Evolutionary conservation across 1,284 basidiomycete genomes (phyloP), one percentile per base, ranked within the genome.

Genomic region (Sanguinoderma infundibulare): DNA sequence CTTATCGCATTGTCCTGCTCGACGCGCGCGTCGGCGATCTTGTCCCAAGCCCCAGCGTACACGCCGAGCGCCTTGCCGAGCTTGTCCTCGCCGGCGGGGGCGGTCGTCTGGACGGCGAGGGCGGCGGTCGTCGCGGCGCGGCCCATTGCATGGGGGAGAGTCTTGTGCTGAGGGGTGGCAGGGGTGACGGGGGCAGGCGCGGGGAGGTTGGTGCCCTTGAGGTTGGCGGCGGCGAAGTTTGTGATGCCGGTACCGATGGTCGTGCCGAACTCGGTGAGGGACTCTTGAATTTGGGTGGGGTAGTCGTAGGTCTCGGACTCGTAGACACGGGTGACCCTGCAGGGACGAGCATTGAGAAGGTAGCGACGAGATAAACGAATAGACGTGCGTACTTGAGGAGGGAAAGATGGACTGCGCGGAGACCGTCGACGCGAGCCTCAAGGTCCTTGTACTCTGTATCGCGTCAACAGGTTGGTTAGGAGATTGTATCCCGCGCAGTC

Each of bases 341-440:
- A 35, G 58, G 38, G 17, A 46, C 14, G 30, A 32, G 14, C 1
- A 44, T 17, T 26, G 3, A 35, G 32, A 15, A 1, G 22, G 39
- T 4, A 34, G 38, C 30, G 53, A 32, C 10, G 6, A 38, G 35
- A 26, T 9, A 34, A 12, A 47, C 28, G 15, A 44, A 64, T 8
- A 53, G 26, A 9, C 26, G 46, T 1, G 72, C 84, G 62, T 68
- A 91, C 89, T 92, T 98, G 76, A 98, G 84, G 49, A 99, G 70
- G 26, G 85, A 78, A 60, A 90, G 75, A 76, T 98, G 96, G 1
- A 92, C 89, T 57, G 83, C 80, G 70, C 91, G 89, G 56, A 99
- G 87, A 36, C 94, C 94, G 78, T 99, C 98, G 40, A 99, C 97
- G 59, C 96, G 90, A 51, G 90, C 83, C 78, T 99, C 97, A 69